A percentile compares a stretch with the other conserved stretches of the same genome.
Evolutionary conservation across 2,329 filamentous ascomycete genomes (phyloP).

Genomic region (Pseudomassariella vexata): DNA sequence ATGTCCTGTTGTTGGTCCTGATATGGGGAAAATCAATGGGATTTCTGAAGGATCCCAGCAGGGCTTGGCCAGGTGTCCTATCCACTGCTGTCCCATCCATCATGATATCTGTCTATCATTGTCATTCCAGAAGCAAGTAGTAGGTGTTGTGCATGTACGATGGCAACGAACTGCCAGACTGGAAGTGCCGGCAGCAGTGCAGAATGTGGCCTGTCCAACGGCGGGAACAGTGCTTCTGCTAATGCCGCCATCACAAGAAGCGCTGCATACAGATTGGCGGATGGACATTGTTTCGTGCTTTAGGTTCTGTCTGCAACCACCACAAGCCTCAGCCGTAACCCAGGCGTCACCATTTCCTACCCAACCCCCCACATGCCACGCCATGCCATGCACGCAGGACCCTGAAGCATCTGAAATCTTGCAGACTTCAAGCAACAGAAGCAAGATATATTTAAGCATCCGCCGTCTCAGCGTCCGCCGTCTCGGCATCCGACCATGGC

Average conservation of each 20-base stretch:
- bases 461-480: not conserved
- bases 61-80: not conserved
- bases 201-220: not conserved
- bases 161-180: not conserved
- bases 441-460: no score
- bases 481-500: not conserved
- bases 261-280: no score
- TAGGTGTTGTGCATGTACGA: not conserved
- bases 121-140: not conserved
- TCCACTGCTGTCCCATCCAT: not conserved
- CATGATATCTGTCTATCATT: slow-evolving; percentile 1
- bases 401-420: no score
- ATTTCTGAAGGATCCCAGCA: slow-evolving; percentile 1
- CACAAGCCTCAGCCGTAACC: no score
- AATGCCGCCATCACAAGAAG: no score
- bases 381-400: no score
- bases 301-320: no score
- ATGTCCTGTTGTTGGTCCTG: not conserved
- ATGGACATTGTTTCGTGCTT: no score
- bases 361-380: no score
- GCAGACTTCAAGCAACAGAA: no score
- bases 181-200: not conserved
- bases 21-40: slow-evolving; percentile 2
- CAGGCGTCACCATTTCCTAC: no score
- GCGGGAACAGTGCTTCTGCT: no score